These are phyloP conservation scores for Tetrahymena elliotti DNA, from an alignment of 73 alveolate genomes.

Conservation along the genomic window DNA sequence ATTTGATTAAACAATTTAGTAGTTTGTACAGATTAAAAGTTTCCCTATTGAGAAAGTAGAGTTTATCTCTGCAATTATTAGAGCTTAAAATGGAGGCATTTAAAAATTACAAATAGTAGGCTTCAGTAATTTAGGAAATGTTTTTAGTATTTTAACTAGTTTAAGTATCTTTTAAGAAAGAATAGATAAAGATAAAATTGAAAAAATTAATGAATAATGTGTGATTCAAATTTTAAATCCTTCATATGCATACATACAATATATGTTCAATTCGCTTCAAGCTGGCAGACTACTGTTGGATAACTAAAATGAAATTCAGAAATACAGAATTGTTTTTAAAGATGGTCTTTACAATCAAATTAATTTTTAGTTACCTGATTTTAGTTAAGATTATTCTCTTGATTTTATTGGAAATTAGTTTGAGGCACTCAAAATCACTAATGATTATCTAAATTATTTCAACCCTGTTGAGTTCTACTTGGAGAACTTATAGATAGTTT, in stretches of 20 bases:
- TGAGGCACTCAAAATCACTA: background rate
- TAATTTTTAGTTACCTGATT: background rate
- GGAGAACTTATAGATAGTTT: background rate
- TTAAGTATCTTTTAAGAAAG: background rate
- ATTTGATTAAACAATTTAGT: background rate
- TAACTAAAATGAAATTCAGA: background rate
- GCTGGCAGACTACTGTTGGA: background rate
- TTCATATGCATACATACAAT: background rate
- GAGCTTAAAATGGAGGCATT: background rate
- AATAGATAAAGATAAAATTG: too few relatives aligned
- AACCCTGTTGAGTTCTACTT: background rate
- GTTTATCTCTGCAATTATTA: too few relatives aligned
- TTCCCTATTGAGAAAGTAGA: background rate
- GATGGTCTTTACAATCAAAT: background rate
- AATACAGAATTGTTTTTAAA: background rate
- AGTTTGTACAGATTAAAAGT: background rate
- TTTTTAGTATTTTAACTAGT: background rate
- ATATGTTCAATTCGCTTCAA: background rate
- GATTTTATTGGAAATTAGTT: background rate
- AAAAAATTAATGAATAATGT: background rate
- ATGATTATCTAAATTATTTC: background rate
- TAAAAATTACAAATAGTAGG: background rate
- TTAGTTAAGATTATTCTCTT: background rate
- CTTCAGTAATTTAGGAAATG: background rate
- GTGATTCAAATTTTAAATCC: background rate